A percentile compares a stretch with the other conserved stretches of the same genome.
Conservation (phyloP, 2,329 filamentous ascomycete species). For the Alternaria longipes region DNA sequence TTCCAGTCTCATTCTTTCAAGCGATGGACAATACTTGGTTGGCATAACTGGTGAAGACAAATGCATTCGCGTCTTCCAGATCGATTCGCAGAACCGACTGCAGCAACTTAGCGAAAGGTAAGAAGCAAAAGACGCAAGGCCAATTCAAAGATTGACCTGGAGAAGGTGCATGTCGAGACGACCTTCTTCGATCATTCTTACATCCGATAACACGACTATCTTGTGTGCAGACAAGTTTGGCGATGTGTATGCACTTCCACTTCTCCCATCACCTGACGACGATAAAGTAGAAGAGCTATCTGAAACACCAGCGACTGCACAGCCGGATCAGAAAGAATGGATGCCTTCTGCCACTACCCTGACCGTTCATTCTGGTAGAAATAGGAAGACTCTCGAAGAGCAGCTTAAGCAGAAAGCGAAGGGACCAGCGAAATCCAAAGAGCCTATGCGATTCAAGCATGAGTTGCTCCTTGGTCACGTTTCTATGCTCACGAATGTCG, state of each 20-base stretch:
- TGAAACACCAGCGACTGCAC: constrained; percentile 25
- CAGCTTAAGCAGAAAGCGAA: constrained; percentile 60
- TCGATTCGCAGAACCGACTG: constrained; percentile 69
- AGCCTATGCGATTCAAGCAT: constrained; percentile 71
- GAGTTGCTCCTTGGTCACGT: constrained; percentile 89
- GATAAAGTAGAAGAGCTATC: constrained; percentile 28
- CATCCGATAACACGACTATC: constrained; percentile 75
- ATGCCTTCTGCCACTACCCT: constrained; percentile 64
- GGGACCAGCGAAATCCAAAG: constrained; percentile 57
- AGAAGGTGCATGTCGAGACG: constrained; percentile 87
- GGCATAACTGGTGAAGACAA: constrained; percentile 93
- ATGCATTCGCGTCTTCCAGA: constrained; percentile 80
- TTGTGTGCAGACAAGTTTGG: constrained; percentile 94
- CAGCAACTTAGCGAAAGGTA: constrained; percentile 77
- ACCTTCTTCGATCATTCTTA: constrained; percentile 77
- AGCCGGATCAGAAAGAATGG: constrained; percentile 50
- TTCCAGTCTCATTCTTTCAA: constrained; percentile 71
- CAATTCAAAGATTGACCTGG: constrained; percentile 17
- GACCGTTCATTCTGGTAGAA: constrained; percentile 70
- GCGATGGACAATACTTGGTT: constrained; percentile 73
- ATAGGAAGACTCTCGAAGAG: constrained; percentile 65
- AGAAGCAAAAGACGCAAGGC: constrained; percentile 8
- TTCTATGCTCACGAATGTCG: constrained; percentile 86
- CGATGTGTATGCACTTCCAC: constrained; percentile 88
- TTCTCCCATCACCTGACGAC: constrained; percentile 61